Evolutionary conservation across 2,329 filamentous ascomycete species (phyloP).

Genomic region (Xylariaceae sp.): DNA sequence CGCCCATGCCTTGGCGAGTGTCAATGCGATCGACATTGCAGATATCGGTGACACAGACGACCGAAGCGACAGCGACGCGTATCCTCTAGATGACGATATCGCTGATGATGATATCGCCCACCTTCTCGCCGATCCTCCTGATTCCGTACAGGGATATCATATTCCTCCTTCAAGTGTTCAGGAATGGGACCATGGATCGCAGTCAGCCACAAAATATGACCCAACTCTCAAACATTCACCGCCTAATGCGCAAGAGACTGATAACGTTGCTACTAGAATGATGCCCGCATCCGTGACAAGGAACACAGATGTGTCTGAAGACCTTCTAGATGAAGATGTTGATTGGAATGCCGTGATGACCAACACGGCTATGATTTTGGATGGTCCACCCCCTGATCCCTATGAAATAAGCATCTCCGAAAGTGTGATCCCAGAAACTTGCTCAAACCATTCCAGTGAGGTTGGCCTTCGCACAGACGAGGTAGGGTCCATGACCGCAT

Average conservation of each 20-base stretch:
- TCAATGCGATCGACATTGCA: background rate
- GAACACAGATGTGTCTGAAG: slow-evolving; percentile 12
- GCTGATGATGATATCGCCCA: slow-evolving; percentile 26
- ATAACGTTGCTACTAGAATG: background rate
- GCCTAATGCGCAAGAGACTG: slow-evolving; percentile 12
- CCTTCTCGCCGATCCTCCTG: slow-evolving; percentile 13
- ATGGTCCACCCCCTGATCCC: slow-evolving; percentile 8
- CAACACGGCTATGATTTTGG: slow-evolving; percentile 15
- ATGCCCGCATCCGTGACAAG: background rate
- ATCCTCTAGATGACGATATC: slow-evolving; percentile 25
- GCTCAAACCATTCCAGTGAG: background rate
- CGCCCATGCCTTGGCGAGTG: background rate
- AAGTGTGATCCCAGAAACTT: background rate
- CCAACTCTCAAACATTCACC: slow-evolving; percentile 34
- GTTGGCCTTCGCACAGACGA: background rate
- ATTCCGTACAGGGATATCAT: slow-evolving; percentile 18
- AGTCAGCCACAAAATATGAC: slow-evolving; percentile 34
- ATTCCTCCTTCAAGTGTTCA: slow-evolving; percentile 33
- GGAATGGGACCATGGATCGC: slow-evolving; percentile 32
- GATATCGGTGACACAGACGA: background rate
- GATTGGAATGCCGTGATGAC: slow-evolving; percentile 36
- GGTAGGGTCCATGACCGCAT: slow-evolving; percentile 34
- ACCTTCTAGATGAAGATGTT: slow-evolving; percentile 36
- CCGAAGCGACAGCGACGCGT: slow-evolving; percentile 20
- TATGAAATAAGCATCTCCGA: background rate